These are phyloP conservation scores for Hanseniaspora hatyaiensis DNA, from an alignment of 805 yeast genomes.

Conservation along the genomic window DNA sequence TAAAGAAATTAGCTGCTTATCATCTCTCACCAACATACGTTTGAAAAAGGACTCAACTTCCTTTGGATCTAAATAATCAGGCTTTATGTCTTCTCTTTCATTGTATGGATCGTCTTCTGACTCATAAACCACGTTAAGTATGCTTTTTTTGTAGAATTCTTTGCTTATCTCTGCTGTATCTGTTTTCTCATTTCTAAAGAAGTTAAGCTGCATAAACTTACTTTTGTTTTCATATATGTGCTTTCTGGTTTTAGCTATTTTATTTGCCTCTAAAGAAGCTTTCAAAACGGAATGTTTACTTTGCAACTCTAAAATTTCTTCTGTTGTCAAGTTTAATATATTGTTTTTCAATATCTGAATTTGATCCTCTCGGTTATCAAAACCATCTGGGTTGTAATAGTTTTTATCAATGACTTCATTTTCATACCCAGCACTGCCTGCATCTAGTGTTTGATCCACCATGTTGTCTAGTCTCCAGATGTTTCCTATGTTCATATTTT, in stretches of 20 bases:
- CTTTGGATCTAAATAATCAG: neutral
- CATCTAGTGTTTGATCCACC: neutral
- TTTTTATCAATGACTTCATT: neutral
- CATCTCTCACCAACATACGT: neutral
- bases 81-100: neutral
- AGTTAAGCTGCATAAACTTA: neutral
- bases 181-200: neutral
- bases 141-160: neutral
- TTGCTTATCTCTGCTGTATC: neutral
- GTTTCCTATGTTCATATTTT: constrained; percentile 14
- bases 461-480: constrained; percentile 15
- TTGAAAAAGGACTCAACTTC: neutral
- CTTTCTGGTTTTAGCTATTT: constrained; percentile 2
- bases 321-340: constrained; percentile 8
- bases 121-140: neutral
- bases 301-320: constrained; percentile 6
- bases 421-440: neutral
- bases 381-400: constrained; percentile 9
- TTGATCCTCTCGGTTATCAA: neutral
- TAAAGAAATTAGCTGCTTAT: neutral
- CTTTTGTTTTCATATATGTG: neutral
- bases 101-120: constrained; percentile 7
- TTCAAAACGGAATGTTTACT: constrained; percentile 7
- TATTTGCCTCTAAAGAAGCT: neutral
- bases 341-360: constrained; percentile 4